Evolutionary conservation across 805 yeast genomes (phyloP), one percentile per base, ranked within the genome.

Genomic region (Metschnikowia arizonensis): DNA sequence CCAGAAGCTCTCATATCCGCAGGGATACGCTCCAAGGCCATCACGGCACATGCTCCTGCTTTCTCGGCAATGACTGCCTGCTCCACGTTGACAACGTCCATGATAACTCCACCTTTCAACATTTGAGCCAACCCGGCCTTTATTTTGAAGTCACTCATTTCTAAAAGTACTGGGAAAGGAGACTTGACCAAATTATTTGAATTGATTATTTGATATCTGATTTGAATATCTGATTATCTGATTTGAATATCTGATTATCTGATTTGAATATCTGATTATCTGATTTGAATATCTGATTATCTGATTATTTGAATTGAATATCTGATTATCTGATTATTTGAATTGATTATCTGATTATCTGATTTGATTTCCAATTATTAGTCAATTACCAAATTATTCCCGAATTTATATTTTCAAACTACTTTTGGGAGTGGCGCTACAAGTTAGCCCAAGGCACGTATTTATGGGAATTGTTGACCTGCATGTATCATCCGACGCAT

Each of bases 1-100:
- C 91, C 91, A 43, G 83, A 78, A 50, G 78, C 82, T 59, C 93
- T 77, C 78, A 86, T 86, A 61, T 86, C 93, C 6, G 93, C 88
- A 9, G 95, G 95, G 47, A 86, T 87, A 55, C 83, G 70, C 66
- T 86, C 95, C 52, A 86, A 72, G 4, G 95, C 95, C 95, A 86
- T 86, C 18, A 86, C 95, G 11, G 95, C 91, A 67, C 87, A 83
- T 11, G 95, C 95, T 49, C 95, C 95, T 3, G 95, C 91, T 44
- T 68, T 72, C 63, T 86, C 91, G 19, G 95, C 95, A 42, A 86
- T 78, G 35, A 72, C 63, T 18, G 95, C 95, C 66, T 86, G 93
- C 58, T 86, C 93, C 29, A 83, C 82, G 48, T 74, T 84, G 48
- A 85, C 88, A 31, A 85, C 93, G 59, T 79, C 85, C 85, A 79